Evolutionary conservation across 257 asterid genomes (phyloP), one percentile per base, ranked within the genome.

Genomic region (Nicotiana obtusifolia): DNA sequence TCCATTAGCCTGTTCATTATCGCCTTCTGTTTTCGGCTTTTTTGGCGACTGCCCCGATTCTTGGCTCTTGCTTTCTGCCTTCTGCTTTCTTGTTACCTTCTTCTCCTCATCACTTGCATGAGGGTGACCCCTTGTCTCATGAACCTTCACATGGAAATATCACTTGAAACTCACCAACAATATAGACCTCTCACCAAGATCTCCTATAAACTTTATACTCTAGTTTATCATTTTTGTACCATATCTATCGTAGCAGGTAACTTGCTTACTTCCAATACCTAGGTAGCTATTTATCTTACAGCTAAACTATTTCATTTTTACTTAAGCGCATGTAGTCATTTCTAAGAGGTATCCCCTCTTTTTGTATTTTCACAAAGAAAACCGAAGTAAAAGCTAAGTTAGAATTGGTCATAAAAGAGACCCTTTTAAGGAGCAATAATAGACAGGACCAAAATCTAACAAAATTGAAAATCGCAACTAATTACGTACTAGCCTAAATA

Each of bases 41-140:
- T 95, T 95, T 0, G 91, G 91, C 0, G 93, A 87, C 28, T 86
- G 91, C 56, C 76, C 90, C 0, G 79, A 73, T 33, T 87, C 91
- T 0, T 81, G 83, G n/a, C 80, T 19, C 81, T 87, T 89, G 10
- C 86, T 87, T 82, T 88, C 97, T 1, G 95, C 92, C 84, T 93
- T 94, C 31, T 94, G 97, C 86, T 94, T 96, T 90, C 95, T 88
- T 20, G 97, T 93, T 6, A 80, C 78, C 85, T 81, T 80, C 81
- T 87, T 87, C 37, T 91, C 97, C 67, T 95, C 97, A 2, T 89
- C 90, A 3, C 87, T 84, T 1, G 91, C 73, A 47, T 86, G 88
- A 44, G 88, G 82, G 22, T 86, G 93, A n/a, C 93, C 84, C 77
- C 91, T 87, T 60, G 84, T 86, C 84, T 92, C 94, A 5, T 90